Percentiles rank a stretch among this genome's conserved stretches.
Evolutionary conservation across 129 eudicot species (phyloP).

Genomic region (Logfia minima): DNA sequence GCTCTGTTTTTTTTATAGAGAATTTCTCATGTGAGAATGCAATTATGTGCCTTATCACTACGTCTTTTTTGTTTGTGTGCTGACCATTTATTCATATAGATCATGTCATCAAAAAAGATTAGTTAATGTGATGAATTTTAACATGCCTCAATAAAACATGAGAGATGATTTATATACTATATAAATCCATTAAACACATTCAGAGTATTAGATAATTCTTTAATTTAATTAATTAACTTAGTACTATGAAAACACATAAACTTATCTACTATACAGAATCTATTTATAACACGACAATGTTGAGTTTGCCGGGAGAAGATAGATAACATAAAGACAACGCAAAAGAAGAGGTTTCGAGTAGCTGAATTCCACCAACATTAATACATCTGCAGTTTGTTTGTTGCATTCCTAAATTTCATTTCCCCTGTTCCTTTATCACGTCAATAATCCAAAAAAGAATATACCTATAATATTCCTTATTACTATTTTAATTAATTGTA

Average conservation of each 20-base stretch:
- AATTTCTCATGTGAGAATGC: too few species aligned
- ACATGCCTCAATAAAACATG: too few species aligned
- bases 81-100: too few species aligned
- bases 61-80: too few species aligned
- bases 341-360: constrained; percentile 25
- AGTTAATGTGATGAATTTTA: too few species aligned
- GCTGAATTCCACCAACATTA: constrained; percentile 34
- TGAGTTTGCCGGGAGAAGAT: constrained; percentile 11
- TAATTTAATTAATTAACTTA: neutral
- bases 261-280: neutral
- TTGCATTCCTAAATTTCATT: constrained; percentile 11
- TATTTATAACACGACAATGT: neutral
- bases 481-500: too few species aligned
- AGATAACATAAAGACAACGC: constrained; percentile 16
- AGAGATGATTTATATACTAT: too few species aligned
- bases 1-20: too few species aligned
- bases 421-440: neutral
- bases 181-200: too few species aligned
- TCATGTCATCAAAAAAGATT: too few species aligned
- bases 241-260: neutral
- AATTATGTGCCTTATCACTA: too few species aligned
- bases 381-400: constrained; percentile 11
- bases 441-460: neutral
- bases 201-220: neutral
- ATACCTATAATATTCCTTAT: neutral